Percentiles rank a stretch among this genome's conserved stretches.
These are phyloP conservation scores for Diddensiella caesifluorescens DNA, from an alignment of 805 yeast genomes.

Conservation along the genomic window DNA sequence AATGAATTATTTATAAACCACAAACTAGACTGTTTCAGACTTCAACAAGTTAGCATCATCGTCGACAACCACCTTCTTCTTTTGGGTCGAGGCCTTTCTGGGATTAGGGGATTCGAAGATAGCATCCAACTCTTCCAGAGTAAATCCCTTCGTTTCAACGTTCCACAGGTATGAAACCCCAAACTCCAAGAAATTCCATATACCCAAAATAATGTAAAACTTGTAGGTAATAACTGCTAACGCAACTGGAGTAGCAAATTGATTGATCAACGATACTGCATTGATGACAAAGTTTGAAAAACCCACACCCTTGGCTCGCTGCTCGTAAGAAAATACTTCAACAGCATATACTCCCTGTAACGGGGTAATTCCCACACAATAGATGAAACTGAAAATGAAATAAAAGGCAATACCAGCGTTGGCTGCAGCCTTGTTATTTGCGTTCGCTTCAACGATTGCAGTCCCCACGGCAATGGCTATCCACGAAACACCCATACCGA, in stretches of 20 bases:
- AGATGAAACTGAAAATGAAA: conserved; percentile 11
- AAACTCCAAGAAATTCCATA: conserved; percentile 29
- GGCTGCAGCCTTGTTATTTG: conserved; percentile 22
- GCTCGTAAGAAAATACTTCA: conserved; percentile 25
- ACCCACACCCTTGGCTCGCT: conserved; percentile 27
- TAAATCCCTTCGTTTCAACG: conserved; percentile 69
- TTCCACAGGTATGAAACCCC: conserved; percentile 56
- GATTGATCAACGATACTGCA: conserved; percentile 29
- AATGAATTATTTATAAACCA: no score
- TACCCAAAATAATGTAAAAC: conserved; percentile 30
- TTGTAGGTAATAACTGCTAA: conserved; percentile 30
- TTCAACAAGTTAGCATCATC: conserved; percentile 2
- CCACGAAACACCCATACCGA: conserved; percentile 24
- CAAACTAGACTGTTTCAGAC: conserved; percentile 2
- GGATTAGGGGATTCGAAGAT: conserved; percentile 31
- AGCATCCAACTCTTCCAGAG: conserved; percentile 73
- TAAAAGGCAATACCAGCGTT: conserved; percentile 16
- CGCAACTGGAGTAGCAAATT: conserved; percentile 26
- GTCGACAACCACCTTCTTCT: conserved; percentile 7
- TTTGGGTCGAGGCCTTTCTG: conserved; percentile 13
- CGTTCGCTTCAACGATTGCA: conserved; percentile 20
- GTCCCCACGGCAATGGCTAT: conserved; percentile 25
- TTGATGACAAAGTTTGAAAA: conserved; percentile 25
- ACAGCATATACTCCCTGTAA: conserved; percentile 33
- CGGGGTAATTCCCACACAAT: conserved; percentile 31